Conservation (phyloP, 169 alveolate species). For the Cryptosporidium parvum region DNA sequence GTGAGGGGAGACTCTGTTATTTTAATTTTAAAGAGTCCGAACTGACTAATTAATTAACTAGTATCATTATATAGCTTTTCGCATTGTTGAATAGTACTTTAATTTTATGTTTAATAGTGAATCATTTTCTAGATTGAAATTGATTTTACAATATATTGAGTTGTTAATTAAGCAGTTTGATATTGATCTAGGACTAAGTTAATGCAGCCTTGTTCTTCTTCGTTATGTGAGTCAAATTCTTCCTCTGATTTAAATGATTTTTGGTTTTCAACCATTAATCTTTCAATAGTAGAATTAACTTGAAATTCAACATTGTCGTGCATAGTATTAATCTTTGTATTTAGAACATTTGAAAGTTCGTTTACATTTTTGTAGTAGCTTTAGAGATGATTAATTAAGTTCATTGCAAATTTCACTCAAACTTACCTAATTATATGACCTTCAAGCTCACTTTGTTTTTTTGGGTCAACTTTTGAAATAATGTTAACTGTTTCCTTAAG, state of each 20-base stretch:
- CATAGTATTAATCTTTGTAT: constrained; percentile 34
- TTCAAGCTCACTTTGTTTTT: constrained; percentile 49
- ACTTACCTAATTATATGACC: constrained; percentile 45
- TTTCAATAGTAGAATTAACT: constrained; percentile 52
- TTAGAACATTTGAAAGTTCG: constrained; percentile 46
- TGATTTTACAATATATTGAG: not conserved
- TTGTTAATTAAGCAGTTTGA: not conserved
- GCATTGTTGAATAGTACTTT: not conserved
- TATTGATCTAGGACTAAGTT: not conserved
- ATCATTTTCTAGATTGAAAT: not conserved
- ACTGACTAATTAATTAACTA: constrained; percentile 79
- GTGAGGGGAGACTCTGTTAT: constrained; percentile 98
- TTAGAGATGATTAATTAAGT: no score
- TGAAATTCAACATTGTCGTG: constrained; percentile 42
- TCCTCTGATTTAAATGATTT: constrained; percentile 4
- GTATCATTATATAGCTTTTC: constrained; percentile 3
- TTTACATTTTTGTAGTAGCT: constrained; percentile 38
- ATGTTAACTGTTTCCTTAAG: constrained; percentile 40
- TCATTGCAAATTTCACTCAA: not conserved
- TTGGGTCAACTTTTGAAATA: constrained; percentile 53
- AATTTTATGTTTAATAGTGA: not conserved
- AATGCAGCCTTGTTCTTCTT: not conserved
- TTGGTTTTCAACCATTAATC: constrained; percentile 28
- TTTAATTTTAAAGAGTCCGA: constrained; percentile 95
- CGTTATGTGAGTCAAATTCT: not conserved